A percentile compares a stretch with the other conserved stretches of the same genome.
Evolutionary conservation across 257 asterid genomes (phyloP).

Genomic region (Solanum rostratum): DNA sequence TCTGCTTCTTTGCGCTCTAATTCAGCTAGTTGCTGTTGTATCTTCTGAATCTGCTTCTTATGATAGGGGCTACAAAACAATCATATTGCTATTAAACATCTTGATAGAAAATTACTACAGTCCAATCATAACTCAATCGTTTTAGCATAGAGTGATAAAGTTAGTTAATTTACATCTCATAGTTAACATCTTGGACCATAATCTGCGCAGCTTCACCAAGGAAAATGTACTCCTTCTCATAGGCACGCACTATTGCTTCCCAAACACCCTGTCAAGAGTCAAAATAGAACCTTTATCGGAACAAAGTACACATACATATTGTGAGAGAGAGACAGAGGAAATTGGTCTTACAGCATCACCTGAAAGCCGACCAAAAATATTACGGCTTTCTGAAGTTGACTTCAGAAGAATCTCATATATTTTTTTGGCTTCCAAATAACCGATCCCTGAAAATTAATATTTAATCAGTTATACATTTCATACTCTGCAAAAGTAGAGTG

Average conservation of each 20-base stretch:
- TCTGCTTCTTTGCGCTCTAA: slow-evolving; percentile 85
- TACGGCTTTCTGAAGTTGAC: slow-evolving; percentile 88
- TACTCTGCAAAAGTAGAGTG: not conserved
- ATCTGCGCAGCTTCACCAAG: slow-evolving; percentile 95
- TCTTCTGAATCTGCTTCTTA: slow-evolving; percentile 87
- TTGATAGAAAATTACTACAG: not conserved
- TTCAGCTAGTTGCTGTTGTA: slow-evolving; percentile 84
- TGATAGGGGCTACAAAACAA: slow-evolving; percentile 56
- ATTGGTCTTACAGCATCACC: slow-evolving; percentile 92
- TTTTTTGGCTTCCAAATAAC: slow-evolving; percentile 71
- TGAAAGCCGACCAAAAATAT: slow-evolving; percentile 95
- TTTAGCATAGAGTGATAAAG: not conserved
- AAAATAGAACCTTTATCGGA: not conserved
- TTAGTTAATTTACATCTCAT: slow-evolving; percentile 61
- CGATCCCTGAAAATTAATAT: slow-evolving; percentile 48
- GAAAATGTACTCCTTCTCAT: slow-evolving; percentile 73
- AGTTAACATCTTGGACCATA: slow-evolving; percentile 86
- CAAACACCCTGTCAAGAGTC: slow-evolving; percentile 66
- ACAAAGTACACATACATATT: not conserved
- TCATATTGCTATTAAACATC: not conserved
- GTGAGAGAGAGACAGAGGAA: slow-evolving; percentile 3
- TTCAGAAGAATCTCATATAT: slow-evolving; percentile 68
- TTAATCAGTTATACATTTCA: not conserved
- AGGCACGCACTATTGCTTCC: slow-evolving; percentile 81
- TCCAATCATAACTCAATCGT: not conserved